phyloP scores from a whole-genome alignment of 257 asterid species.

The Ocimum tenuiflorum region DNA sequence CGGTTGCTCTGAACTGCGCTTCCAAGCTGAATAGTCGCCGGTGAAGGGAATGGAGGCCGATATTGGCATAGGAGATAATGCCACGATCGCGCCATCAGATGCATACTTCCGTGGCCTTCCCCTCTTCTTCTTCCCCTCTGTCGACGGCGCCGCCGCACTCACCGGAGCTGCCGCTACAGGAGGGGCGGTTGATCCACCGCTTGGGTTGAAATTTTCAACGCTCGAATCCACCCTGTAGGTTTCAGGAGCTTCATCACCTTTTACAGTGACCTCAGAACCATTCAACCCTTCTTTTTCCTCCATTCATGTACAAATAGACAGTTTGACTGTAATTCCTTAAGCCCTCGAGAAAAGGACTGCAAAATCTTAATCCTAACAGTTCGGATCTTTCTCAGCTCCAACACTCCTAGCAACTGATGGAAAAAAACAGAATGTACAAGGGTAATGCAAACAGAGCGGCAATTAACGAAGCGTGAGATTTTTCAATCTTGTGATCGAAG shows the following conservation, averaged over 20 bases:
- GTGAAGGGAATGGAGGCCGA: constrained; percentile 87
- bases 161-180: constrained; percentile 29
- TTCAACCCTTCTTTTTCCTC: constrained; percentile 61
- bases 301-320: constrained; percentile 53
- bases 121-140: constrained; percentile 65
- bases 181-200: constrained; percentile 46
- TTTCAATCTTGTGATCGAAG: constrained; percentile 28
- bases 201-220: constrained; percentile 39
- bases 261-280: constrained; percentile 42
- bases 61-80: constrained; percentile 94
- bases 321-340: constrained; percentile 1
- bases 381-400: constrained; percentile 26
- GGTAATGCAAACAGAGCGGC: no score
- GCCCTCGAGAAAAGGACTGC: background rate
- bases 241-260: constrained; percentile 55
- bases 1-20: constrained; percentile 31
- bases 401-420: constrained; percentile 10
- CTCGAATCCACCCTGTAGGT: constrained; percentile 50
- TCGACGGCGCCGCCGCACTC: constrained; percentile 27
- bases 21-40: constrained; percentile 67
- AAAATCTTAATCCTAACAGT: constrained; percentile 23
- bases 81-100: constrained; percentile 52
- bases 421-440: constrained; percentile 13
- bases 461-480: no score
- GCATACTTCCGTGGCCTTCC: constrained; percentile 87